Evolutionary conservation across 331 rosid genomes (phyloP).

Genomic region (Phaseolus coccineus): DNA sequence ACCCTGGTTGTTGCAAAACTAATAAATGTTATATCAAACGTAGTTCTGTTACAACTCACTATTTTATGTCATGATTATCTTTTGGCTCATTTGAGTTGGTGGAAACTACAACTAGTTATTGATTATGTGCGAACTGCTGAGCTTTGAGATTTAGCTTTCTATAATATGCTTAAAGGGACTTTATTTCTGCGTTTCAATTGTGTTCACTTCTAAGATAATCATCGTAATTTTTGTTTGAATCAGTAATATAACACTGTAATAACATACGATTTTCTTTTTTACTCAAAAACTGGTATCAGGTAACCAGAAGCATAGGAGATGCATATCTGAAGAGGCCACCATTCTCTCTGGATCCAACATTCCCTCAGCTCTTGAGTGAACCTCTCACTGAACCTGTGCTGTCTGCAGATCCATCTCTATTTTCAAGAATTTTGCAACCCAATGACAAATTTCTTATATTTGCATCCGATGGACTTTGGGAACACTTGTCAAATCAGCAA

Average conservation of each 20-base stretch:
- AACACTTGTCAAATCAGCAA: slow-evolving; percentile 62
- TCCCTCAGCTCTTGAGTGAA: slow-evolving; percentile 53
- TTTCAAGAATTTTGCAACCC: slow-evolving; percentile 52
- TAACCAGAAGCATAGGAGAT: slow-evolving; percentile 75
- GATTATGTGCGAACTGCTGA: neutral
- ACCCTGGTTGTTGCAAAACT: slow-evolving; percentile 10
- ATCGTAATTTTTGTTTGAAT: neutral
- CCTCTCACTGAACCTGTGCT: slow-evolving; percentile 60
- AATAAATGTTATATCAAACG: neutral
- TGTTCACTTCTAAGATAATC: neutral
- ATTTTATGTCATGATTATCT: neutral
- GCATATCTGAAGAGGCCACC: slow-evolving; percentile 67
- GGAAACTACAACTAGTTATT: neutral
- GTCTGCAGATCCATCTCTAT: slow-evolving; percentile 61
- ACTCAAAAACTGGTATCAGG: slow-evolving; percentile 42
- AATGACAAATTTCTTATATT: slow-evolving; percentile 65
- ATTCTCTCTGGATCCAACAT: slow-evolving; percentile 54
- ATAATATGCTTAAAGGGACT: slow-evolving; percentile 2
- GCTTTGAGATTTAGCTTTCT: neutral
- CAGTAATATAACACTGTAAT: neutral
- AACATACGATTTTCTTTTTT: neutral
- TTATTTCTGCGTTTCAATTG: neutral
- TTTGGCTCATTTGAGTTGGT: neutral
- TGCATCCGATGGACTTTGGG: slow-evolving; percentile 89
- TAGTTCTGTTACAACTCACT: neutral